These are phyloP conservation scores for Isabelozyma rhagii DNA, from an alignment of 805 yeast genomes.

Conservation along the genomic window DNA sequence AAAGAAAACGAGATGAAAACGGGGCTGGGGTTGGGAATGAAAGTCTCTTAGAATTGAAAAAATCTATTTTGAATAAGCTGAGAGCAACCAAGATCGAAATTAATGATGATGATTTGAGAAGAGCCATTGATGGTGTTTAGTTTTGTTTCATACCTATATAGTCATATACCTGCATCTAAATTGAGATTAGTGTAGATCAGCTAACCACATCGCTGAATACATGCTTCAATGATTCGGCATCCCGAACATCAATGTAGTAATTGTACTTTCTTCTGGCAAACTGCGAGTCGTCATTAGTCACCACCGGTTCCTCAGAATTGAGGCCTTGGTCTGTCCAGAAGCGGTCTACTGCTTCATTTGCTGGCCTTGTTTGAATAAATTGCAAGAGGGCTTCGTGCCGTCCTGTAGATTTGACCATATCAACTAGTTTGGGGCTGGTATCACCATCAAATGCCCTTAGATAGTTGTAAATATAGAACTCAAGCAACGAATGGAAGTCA, in stretches of 20 bases:
- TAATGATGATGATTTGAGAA: conserved; percentile 34
- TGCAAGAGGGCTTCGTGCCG: background rate
- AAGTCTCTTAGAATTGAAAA: conserved; percentile 14
- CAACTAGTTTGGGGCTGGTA: background rate
- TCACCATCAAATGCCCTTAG: background rate
- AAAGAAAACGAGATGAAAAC: conserved; percentile 12
- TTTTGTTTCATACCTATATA: background rate
- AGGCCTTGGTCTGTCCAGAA: background rate
- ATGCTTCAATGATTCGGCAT: conserved; percentile 18
- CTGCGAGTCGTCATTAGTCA: background rate
- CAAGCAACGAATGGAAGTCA: conserved; percentile 5
- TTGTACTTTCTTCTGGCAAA: conserved; percentile 16
- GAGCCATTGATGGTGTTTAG: conserved; percentile 20
- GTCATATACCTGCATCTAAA: too few relatives aligned
- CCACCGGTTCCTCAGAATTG: background rate
- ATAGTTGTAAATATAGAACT: background rate
- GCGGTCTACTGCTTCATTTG: background rate
- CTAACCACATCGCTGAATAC: background rate
- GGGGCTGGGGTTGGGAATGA: conserved; percentile 20
- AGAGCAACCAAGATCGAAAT: conserved; percentile 29
- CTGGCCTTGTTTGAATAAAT: background rate
- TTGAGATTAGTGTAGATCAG: too few relatives aligned
- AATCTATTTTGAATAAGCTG: conserved; percentile 10
- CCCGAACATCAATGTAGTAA: conserved; percentile 19
- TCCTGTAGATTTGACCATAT: background rate